phyloP scores from a whole-genome alignment of 352 stramenopile genomes.

The Pythium utonaiense region DNA sequence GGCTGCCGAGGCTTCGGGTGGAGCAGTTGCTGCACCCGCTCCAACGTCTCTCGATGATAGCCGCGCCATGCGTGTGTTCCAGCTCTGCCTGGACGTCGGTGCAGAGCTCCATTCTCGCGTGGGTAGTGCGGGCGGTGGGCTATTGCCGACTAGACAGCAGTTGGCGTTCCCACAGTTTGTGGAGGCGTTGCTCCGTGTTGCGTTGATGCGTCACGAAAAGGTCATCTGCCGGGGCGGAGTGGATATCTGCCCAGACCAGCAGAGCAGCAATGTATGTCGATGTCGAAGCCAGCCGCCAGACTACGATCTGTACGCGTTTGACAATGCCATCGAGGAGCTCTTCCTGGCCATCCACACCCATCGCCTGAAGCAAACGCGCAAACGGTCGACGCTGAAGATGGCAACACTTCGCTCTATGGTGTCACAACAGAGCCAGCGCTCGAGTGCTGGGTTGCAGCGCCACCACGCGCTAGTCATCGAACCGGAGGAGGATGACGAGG shows the following conservation, averaged over 20 bases:
- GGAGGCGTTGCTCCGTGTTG: constrained; percentile 45
- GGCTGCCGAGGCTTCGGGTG: neutral
- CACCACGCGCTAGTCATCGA: constrained; percentile 9
- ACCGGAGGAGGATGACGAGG: neutral
- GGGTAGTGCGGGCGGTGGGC: neutral
- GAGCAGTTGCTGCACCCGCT: neutral
- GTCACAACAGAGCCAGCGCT: neutral
- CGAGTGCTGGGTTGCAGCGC: neutral
- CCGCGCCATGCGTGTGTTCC: constrained; percentile 51
- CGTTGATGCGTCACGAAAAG: constrained; percentile 45
- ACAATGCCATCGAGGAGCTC: constrained; percentile 41
- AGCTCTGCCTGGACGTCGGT: constrained; percentile 45
- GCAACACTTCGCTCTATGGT: constrained; percentile 22
- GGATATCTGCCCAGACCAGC: constrained; percentile 52
- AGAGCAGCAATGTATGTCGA: constrained; percentile 40
- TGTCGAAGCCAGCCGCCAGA: constrained; percentile 25
- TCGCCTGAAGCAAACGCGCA: constrained; percentile 24
- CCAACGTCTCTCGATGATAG: constrained; percentile 37
- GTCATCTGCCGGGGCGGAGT: constrained; percentile 43
- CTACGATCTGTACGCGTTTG: constrained; percentile 44
- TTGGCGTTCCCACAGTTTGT: constrained; percentile 46
- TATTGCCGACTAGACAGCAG: constrained; percentile 19
- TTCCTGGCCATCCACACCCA: constrained; percentile 34
- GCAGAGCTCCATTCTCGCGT: constrained; percentile 1
- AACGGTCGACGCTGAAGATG: constrained; percentile 32